These are phyloP conservation scores for Trichoderma erinaceum DNA, from an alignment of 495 filamentous ascomycete genomes.

Conservation along the genomic window DNA sequence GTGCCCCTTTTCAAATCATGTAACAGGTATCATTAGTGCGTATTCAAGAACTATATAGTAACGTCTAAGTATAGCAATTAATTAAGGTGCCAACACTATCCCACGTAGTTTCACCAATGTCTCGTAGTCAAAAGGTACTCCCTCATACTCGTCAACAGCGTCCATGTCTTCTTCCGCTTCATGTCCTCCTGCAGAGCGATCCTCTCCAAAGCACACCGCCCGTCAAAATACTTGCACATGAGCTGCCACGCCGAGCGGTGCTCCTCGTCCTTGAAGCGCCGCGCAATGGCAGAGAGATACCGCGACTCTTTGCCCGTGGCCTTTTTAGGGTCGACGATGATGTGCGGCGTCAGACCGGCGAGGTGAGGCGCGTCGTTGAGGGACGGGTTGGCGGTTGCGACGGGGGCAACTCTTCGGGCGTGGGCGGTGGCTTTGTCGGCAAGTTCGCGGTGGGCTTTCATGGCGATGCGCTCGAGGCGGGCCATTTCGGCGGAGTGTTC, in stretches of 20 bases:
- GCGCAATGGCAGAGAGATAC: conserved; percentile 66
- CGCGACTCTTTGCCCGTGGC: conserved; percentile 58
- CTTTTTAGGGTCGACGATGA: conserved; percentile 52
- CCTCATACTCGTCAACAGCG: conserved; percentile 56
- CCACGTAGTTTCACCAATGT: conserved; percentile 44
- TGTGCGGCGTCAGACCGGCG: conserved; percentile 38
- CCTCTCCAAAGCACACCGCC: conserved; percentile 77
- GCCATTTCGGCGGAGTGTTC: conserved; percentile 46
- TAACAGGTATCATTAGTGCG: background rate
- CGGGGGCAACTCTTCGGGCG: conserved; percentile 37
- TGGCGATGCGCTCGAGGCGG: conserved; percentile 45
- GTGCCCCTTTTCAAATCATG: background rate
- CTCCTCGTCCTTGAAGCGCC: conserved; percentile 46
- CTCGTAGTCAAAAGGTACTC: conserved; percentile 48
- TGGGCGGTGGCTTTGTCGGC: conserved; percentile 44
- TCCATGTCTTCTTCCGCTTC: conserved; percentile 76
- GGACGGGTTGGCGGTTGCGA: conserved; percentile 41
- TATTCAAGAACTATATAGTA: too few relatives aligned
- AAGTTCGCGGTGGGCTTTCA: conserved; percentile 38
- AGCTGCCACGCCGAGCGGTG: conserved; percentile 44
- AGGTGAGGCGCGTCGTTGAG: conserved; percentile 44
- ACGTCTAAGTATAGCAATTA: background rate
- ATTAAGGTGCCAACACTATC: background rate
- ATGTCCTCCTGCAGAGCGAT: conserved; percentile 73
- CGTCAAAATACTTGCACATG: conserved; percentile 81